Base-by-base conservation (phyloP, 2,329 filamentous ascomycete species). In the Neurospora sp. region DNA sequence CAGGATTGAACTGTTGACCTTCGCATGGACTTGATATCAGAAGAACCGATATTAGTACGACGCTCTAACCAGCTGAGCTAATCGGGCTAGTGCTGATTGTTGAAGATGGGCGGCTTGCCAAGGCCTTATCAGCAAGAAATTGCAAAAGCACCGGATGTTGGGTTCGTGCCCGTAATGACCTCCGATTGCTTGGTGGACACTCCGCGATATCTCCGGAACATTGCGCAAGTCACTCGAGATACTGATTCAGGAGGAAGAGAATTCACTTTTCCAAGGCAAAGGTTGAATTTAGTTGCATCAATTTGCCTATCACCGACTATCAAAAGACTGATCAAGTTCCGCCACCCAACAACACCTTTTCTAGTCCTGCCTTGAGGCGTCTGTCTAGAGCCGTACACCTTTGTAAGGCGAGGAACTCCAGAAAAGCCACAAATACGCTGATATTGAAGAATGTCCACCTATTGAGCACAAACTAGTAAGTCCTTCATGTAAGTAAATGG, bases 61-160 rank as follows among this genome's bases (percentile, higher is more conserved):
- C 28, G 28, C 28, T 33, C 28, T 33, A 33, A 33, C 28, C 28
- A 33, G 28, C 28, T 46, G 41, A 46, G 41, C 41, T 57, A 57
- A 57, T 57, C 46, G 46, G 46, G 46, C 46, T 57, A 33, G 23
- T 57, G 23, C 1, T 28, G 11, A 17, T 33, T 33, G 6, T 17
- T 57, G 12, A 4, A 23, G 6, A 28, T 0, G 1, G 5, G 2
- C 1, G 5, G 10, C 19, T 0, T 1, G 3, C 2, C 11, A 6
- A 15, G 23, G 0, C 8, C 11, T 17, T 57, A 57, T 15, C 12
- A 17, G 2, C 6, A 12, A 19, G 8, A 3, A 10, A 15, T 12
- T 19, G 43, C 33, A 33, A 36, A 36, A 36, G 33, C 6, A 36
- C 33, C 33, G 33, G 33, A 36, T 36, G 33, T 36, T 36, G 33